These are phyloP conservation scores for Leishmania turanica DNA, from an alignment of 208 protist genomes.

Conservation along the genomic window DNA sequence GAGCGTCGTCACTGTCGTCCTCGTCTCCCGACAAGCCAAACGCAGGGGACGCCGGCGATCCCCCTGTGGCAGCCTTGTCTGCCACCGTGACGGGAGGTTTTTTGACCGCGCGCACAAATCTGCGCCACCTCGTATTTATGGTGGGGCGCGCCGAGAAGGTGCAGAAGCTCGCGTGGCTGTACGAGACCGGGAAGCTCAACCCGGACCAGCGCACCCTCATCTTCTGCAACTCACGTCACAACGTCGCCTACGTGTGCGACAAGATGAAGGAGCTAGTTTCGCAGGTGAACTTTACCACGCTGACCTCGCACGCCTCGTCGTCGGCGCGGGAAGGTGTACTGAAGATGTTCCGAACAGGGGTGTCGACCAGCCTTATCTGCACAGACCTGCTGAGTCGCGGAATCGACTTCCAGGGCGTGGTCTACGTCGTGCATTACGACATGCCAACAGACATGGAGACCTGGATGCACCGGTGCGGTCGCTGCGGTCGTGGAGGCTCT, in stretches of 20 bases:
- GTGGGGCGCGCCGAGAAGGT: constrained; percentile 76
- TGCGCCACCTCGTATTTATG: constrained; percentile 68
- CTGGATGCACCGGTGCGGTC: constrained; percentile 97
- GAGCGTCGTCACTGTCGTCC: not conserved
- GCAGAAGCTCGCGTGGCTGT: constrained; percentile 72
- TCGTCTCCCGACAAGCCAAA: not conserved
- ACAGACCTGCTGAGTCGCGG: constrained; percentile 98
- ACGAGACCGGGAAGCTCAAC: constrained; percentile 62
- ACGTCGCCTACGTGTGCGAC: constrained; percentile 78
- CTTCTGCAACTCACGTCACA: constrained; percentile 89
- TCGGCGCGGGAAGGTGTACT: constrained; percentile 72
- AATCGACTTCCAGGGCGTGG: constrained; percentile 96
- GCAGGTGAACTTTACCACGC: constrained; percentile 48
- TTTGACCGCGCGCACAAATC: constrained; percentile 22
- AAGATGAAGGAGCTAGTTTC: constrained; percentile 52
- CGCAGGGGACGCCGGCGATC: not conserved
- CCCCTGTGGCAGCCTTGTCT: not conserved
- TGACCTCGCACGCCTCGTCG: constrained; percentile 66
- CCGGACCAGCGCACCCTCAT: constrained; percentile 74
- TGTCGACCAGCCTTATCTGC: constrained; percentile 94
- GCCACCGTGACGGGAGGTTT: constrained; percentile 2
- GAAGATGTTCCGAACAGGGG: constrained; percentile 92
- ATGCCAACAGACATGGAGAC: constrained; percentile 95
- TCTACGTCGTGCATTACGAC: constrained; percentile 98
- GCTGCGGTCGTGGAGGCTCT: constrained; percentile 90